Base-by-base conservation (phyloP, 2,329 filamentous ascomycete species). In the Talaromyces piceae region DNA sequence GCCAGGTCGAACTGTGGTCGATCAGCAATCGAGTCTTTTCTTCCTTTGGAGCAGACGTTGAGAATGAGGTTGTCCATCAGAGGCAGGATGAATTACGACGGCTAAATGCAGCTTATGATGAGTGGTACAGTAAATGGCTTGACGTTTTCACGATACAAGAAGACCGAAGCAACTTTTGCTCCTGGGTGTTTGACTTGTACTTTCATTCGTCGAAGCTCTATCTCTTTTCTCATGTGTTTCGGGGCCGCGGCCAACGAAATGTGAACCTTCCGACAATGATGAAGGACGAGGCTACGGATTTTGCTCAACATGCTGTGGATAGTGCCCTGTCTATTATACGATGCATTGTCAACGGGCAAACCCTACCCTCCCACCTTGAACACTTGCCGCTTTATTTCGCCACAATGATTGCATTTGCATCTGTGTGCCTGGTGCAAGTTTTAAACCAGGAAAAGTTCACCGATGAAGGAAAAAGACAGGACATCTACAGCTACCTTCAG, bases 401-500 rank as follows among this genome's bases (percentile, higher is more conserved):
- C 5, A 52, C 55, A 3, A 53, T 58, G 41, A 51, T 49, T 37
- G 55, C 57, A 6, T 58, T 58, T 48, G 55, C 57, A 30, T 52
- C 43, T 6, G 52, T 58, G 5, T 56, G 47, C 45, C 50, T 57
- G 9, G 26, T 58, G 5, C 56, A 51, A 43, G 23, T 43, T 72
- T 66, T 58, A 70, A 71, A 28, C 67, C 57, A 53, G 71, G 66
- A 56, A 64, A 72, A 48, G 71, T 72, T 47, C 62, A 63, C 69
- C 68, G 70, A 13, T 12, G 7, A 37, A 37, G 16, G 7, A 3
- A 37, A 37, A 20, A n/a, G 20, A 18, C n/a, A 37, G 16, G 33
- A 37, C 4, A 37, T 37, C 12, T 2, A 18, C 16, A 2, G 16
- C 12, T 20, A 37, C 16, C 33, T 37, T 18, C 33, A 37, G 16